These are phyloP conservation scores for Cokeromyces recurvatus DNA, from an alignment of 371 early-diverging fungal genomes.

Conservation along the genomic window DNA sequence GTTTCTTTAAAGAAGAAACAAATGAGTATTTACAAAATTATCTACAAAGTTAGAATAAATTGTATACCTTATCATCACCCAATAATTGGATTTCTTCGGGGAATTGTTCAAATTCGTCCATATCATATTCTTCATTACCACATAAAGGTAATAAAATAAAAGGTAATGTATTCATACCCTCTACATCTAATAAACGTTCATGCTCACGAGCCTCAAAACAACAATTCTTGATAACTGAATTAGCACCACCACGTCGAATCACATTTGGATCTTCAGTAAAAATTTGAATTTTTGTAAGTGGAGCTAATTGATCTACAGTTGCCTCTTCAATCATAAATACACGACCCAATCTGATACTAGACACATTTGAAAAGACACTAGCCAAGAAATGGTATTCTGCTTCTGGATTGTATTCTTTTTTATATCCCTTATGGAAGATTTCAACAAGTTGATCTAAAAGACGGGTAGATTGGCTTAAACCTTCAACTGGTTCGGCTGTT, in stretches of 20 bases:
- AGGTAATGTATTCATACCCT: conserved; percentile 75
- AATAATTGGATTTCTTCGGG: conserved; percentile 90
- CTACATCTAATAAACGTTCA: conserved; percentile 55
- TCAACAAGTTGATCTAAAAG: conserved; percentile 83
- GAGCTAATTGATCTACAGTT: conserved; percentile 51
- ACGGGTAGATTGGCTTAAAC: conserved; percentile 35
- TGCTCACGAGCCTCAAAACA: conserved; percentile 77
- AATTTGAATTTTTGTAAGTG: conserved; percentile 79
- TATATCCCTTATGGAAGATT: conserved; percentile 77
- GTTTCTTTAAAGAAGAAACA: conserved; percentile 35
- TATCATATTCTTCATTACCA: conserved; percentile 88
- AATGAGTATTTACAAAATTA: too few species aligned
- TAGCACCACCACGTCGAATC: conserved; percentile 87
- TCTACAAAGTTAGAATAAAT: too few species aligned
- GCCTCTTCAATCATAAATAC: conserved; percentile 64
- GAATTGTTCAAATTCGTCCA: conserved; percentile 90
- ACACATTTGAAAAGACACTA: conserved; percentile 90
- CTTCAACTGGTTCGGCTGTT: conserved; percentile 38
- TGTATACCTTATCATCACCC: conserved; percentile 67
- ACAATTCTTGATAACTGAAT: conserved; percentile 85
- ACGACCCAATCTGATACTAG: conserved; percentile 65
- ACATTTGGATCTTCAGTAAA: conserved; percentile 79
- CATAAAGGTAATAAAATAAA: conserved; percentile 87
- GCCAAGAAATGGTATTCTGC: conserved; percentile 85
- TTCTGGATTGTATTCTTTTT: conserved; percentile 72